phyloP scores from a whole-genome alignment of 371 early-diverging fungal genomes.

The Mortierella sp. region DNA sequence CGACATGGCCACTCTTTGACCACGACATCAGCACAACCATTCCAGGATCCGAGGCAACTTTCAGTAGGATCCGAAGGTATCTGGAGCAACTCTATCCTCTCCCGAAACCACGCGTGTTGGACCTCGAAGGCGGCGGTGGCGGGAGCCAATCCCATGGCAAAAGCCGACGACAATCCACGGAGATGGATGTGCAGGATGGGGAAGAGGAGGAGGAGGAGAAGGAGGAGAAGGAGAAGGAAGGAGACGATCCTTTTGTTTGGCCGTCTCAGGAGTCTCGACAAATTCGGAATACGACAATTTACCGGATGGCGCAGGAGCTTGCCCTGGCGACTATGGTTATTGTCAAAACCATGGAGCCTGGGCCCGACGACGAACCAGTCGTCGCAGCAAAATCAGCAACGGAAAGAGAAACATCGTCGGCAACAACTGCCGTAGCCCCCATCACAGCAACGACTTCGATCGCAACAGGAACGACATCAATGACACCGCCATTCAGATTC shows the following conservation, averaged over 20 bases:
- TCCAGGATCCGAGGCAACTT: conserved; percentile 6
- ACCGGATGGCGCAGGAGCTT: conserved; percentile 38
- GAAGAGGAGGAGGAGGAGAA: neutral
- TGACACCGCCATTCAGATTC: neutral
- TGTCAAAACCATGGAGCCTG: conserved; percentile 16
- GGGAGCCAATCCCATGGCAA: neutral
- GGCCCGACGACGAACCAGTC: neutral
- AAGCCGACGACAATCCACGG: neutral
- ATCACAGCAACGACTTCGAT: neutral
- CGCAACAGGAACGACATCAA: neutral
- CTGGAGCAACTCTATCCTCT: conserved; percentile 33
- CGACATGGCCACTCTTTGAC: conserved; percentile 6
- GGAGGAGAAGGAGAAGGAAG: neutral
- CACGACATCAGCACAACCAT: conserved; percentile 17
- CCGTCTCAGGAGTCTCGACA: conserved; percentile 23
- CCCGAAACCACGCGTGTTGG: conserved; percentile 11
- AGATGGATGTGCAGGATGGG: neutral
- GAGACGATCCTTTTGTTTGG: conserved; percentile 14
- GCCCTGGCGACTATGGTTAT: conserved; percentile 16
- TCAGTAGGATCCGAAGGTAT: neutral
- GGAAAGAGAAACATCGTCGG: neutral
- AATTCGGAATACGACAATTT: conserved; percentile 27
- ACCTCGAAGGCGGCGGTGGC: neutral
- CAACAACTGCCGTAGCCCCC: neutral
- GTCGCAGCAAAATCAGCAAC: too few relatives aligned